Conservation (phyloP, 345 rosid genomes). For the Sonneratia caseolaris region DNA sequence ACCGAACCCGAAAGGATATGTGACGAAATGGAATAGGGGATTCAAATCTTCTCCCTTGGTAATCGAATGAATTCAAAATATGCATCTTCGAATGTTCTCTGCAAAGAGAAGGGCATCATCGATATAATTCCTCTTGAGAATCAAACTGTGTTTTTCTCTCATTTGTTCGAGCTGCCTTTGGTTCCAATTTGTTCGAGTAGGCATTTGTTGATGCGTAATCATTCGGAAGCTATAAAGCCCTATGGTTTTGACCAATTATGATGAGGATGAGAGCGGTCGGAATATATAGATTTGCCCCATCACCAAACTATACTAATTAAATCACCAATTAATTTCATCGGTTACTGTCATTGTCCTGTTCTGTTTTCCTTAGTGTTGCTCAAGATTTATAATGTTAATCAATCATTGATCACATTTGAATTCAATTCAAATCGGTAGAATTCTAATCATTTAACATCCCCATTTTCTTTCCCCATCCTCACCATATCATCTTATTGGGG, state of each 20-base stretch:
- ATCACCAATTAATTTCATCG: background rate
- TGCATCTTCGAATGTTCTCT: conserved; percentile 1
- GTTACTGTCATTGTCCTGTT: background rate
- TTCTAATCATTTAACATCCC: too few species aligned
- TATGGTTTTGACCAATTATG: conserved; percentile 6
- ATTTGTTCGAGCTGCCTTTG: background rate
- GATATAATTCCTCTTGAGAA: background rate
- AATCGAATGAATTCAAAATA: background rate
- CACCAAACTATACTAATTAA: background rate
- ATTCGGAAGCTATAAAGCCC: conserved; percentile 1
- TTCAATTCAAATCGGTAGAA: too few species aligned
- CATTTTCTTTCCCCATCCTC: too few species aligned
- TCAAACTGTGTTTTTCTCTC: background rate
- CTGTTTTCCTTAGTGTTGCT: background rate
- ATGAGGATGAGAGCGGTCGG: background rate
- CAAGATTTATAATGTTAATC: background rate
- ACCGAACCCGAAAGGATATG: background rate
- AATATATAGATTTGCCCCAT: background rate
- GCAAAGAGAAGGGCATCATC: background rate
- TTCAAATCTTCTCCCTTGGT: background rate
- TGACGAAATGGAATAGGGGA: background rate
- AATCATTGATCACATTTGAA: too few species aligned
- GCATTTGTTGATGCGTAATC: conserved; percentile 1
- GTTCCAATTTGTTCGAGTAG: background rate
- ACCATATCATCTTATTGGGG: too few species aligned